phyloP scores from a whole-genome alignment of 208 protist species.

The Leishmania lainsoni region DNA sequence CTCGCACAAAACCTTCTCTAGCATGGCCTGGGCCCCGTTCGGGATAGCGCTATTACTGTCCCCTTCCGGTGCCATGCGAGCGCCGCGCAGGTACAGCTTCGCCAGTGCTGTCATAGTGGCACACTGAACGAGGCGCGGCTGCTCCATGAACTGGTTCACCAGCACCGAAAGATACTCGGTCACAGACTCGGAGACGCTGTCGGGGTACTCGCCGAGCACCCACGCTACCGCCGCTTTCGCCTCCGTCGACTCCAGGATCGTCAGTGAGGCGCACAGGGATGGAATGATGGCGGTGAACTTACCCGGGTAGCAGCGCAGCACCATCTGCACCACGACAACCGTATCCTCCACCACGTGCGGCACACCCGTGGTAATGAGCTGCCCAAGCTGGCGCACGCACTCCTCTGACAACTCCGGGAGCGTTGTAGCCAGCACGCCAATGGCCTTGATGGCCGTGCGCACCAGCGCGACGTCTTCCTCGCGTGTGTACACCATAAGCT shows the following conservation, averaged over 20 bases:
- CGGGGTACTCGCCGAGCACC: slow-evolving; percentile 98
- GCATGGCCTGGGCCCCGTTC: slow-evolving; percentile 55
- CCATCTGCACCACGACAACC: slow-evolving; percentile 97
- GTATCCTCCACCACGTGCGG: slow-evolving; percentile 98
- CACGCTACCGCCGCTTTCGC: slow-evolving; percentile 97
- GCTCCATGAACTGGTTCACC: slow-evolving; percentile 94
- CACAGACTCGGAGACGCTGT: slow-evolving; percentile 94
- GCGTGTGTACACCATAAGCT: slow-evolving; percentile 95
- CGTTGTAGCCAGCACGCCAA: slow-evolving; percentile 96
- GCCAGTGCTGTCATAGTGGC: slow-evolving; percentile 96
- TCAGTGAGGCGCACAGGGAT: slow-evolving; percentile 95
- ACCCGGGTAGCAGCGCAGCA: slow-evolving; percentile 97
- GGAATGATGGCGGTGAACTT: slow-evolving; percentile 92
- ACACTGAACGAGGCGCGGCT: slow-evolving; percentile 94
- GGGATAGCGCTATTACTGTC: neutral
- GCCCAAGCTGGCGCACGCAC: slow-evolving; percentile 94
- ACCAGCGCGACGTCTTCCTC: slow-evolving; percentile 98
- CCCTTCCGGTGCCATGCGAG: slow-evolving; percentile 9
- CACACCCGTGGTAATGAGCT: slow-evolving; percentile 95
- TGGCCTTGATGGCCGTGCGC: slow-evolving; percentile 93
- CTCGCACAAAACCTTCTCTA: slow-evolving; percentile 84
- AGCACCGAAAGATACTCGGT: slow-evolving; percentile 94
- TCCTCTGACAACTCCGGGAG: slow-evolving; percentile 89
- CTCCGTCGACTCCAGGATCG: slow-evolving; percentile 96
- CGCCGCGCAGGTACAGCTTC: slow-evolving; percentile 96